Evolutionary conservation across 148 eudicot genomes (phyloP).

Genomic region (Rhododendron ovatum): DNA sequence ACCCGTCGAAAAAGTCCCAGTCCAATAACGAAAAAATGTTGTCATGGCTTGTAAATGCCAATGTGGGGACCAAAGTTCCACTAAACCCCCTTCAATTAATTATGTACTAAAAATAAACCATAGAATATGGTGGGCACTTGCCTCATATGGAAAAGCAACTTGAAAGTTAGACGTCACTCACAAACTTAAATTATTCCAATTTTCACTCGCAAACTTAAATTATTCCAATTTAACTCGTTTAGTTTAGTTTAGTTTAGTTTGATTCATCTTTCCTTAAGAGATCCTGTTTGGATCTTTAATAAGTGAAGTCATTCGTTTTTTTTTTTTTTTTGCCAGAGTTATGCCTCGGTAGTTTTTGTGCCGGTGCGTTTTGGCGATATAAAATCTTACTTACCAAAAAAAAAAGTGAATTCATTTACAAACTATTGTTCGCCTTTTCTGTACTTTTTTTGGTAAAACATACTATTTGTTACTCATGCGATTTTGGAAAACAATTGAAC

Average conservation of each 20-base stretch:
- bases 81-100: background rate
- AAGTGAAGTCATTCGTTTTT: background rate
- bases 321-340: too few relatives aligned
- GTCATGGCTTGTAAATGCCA: background rate
- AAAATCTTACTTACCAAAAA: too few relatives aligned
- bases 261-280: background rate
- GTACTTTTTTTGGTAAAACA: background rate
- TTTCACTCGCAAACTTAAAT: slow-evolving; percentile 3
- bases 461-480: background rate
- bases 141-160: background rate
- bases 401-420: background rate
- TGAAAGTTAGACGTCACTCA: slow-evolving; percentile 9
- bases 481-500: background rate
- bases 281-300: background rate
- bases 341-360: too few relatives aligned
- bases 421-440: background rate
- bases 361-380: too few relatives aligned
- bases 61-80: slow-evolving; percentile 8
- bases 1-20: background rate
- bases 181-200: slow-evolving; percentile 8
- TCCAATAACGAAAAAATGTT: background rate
- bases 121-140: background rate
- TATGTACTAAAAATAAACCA: background rate
- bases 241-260: too few relatives aligned
- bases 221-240: slow-evolving; percentile 5